A percentile compares a stretch with the other conserved stretches of the same genome.
Conservation (phyloP, 2,329 filamentous ascomycete genomes). For the Hyphodiscus sp. region DNA sequence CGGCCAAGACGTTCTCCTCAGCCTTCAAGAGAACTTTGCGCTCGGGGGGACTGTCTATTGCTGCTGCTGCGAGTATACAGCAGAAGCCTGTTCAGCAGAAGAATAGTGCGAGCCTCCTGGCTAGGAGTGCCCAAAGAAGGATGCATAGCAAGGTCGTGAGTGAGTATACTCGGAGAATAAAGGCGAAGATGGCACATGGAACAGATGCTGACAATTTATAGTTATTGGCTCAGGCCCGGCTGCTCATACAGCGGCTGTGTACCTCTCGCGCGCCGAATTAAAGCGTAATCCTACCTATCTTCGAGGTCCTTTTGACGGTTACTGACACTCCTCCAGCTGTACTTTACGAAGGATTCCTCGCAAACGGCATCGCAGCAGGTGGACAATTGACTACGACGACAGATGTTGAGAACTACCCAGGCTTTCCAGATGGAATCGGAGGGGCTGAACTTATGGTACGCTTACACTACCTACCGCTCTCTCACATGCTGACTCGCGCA, state of each 20-base stretch:
- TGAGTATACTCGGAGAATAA: conserved; percentile 42
- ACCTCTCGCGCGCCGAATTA: conserved; percentile 88
- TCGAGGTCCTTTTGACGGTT: neutral
- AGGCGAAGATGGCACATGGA: neutral
- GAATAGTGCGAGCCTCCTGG: conserved; percentile 20
- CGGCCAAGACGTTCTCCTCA: conserved; percentile 91
- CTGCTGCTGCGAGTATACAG: conserved; percentile 59
- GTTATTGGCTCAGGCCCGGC: conserved; percentile 92
- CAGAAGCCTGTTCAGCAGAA: conserved; percentile 43
- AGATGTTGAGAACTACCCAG: conserved; percentile 96
- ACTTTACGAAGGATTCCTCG: conserved; percentile 96
- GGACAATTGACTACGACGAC: conserved; percentile 98
- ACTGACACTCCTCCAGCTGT: conserved; percentile 49
- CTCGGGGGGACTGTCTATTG: conserved; percentile 68
- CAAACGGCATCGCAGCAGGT: conserved; percentile 91
- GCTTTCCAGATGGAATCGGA: conserved; percentile 84
- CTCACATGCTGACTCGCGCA: neutral
- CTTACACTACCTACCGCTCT: neutral
- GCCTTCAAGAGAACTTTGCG: conserved; percentile 69
- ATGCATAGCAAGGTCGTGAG: conserved; percentile 94
- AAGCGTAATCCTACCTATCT: conserved; percentile 49
- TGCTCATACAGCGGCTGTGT: conserved; percentile 95
- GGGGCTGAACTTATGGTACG: conserved; percentile 73
- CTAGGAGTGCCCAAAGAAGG: conserved; percentile 39
- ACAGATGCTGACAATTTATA: conserved; percentile 27